Evolutionary conservation across 1,139 yeast species (phyloP).

Genomic region (Lodderomyces margitis): DNA sequence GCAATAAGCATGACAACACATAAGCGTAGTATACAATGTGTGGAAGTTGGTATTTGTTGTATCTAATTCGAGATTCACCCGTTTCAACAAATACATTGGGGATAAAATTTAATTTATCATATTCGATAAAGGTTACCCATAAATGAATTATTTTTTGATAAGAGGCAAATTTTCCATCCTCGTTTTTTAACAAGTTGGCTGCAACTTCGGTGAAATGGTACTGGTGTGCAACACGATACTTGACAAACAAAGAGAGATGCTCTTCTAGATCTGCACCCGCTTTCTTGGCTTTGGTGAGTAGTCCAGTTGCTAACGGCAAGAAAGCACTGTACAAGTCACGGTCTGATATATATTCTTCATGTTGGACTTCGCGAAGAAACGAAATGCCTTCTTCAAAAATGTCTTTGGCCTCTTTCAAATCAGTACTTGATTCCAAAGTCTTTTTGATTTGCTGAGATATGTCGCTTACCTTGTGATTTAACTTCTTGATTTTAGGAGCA

Average conservation of each 20-base stretch:
- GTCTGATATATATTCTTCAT: constrained; percentile 30
- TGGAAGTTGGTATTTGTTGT: constrained; percentile 18
- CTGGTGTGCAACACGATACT: constrained; percentile 31
- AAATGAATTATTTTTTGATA: constrained; percentile 27
- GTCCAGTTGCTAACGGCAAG: constrained; percentile 24
- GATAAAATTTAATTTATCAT: constrained; percentile 8
- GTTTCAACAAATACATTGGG: constrained; percentile 2
- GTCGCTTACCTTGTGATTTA: constrained; percentile 31
- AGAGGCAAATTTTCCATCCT: constrained; percentile 1
- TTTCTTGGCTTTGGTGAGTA: constrained; percentile 22
- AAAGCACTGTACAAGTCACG: constrained; percentile 25
- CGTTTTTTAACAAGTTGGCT: constrained; percentile 19
- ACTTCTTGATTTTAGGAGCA: background rate
- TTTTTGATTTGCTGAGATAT: constrained; percentile 31
- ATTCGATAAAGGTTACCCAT: constrained; percentile 39
- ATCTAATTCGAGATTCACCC: constrained; percentile 6
- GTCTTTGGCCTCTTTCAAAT: constrained; percentile 32
- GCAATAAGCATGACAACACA: constrained; percentile 29
- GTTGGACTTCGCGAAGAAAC: constrained; percentile 39
- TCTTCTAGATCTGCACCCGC: constrained; percentile 16
- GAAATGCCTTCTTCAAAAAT: constrained; percentile 45
- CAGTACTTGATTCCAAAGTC: constrained; percentile 21
- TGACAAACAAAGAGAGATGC: constrained; percentile 28
- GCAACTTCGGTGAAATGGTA: constrained; percentile 32
- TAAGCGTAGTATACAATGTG: constrained; percentile 37